phyloP scores from a whole-genome alignment of 2,329 filamentous ascomycete genomes.

The Ophiostoma himal-ulmi region DNA sequence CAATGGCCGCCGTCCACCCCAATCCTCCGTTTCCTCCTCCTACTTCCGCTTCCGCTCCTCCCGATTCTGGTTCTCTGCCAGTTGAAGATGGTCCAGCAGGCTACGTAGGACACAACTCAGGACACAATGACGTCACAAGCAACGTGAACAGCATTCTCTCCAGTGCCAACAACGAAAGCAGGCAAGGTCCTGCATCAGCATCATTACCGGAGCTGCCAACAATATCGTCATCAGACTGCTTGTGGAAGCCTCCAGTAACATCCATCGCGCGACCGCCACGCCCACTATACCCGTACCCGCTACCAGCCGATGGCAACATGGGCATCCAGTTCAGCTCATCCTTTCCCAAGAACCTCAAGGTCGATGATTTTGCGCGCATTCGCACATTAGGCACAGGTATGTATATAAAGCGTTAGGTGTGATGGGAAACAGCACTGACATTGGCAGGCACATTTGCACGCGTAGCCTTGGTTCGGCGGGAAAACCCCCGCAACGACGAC shows the following conservation, averaged over 20 bases:
- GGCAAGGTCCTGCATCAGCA: neutral
- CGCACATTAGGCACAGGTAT: conserved; percentile 63
- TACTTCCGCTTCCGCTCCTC: neutral
- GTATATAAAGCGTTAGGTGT: conserved; percentile 35
- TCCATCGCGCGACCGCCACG: neutral
- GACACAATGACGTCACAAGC: conserved; percentile 22
- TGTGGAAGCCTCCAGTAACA: neutral
- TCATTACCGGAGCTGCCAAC: conserved; percentile 9
- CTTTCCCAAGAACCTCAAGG: conserved; percentile 16
- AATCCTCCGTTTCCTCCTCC: conserved; percentile 15
- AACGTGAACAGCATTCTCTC: neutral
- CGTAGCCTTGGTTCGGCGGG: conserved; percentile 69
- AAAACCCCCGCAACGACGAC: conserved; percentile 41
- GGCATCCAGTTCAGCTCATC: neutral
- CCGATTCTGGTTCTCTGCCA: neutral
- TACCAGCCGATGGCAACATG: neutral
- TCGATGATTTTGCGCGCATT: conserved; percentile 63
- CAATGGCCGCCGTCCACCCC: conserved; percentile 22
- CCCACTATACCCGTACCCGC: neutral
- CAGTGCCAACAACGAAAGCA: conserved; percentile 12
- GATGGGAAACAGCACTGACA: conserved; percentile 34
- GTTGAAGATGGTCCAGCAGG: neutral
- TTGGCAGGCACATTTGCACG: conserved; percentile 68
- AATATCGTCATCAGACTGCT: neutral
- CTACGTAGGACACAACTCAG: conserved; percentile 7